Conservation (phyloP, 2,329 filamentous ascomycete species). For the Didymella sp. region DNA sequence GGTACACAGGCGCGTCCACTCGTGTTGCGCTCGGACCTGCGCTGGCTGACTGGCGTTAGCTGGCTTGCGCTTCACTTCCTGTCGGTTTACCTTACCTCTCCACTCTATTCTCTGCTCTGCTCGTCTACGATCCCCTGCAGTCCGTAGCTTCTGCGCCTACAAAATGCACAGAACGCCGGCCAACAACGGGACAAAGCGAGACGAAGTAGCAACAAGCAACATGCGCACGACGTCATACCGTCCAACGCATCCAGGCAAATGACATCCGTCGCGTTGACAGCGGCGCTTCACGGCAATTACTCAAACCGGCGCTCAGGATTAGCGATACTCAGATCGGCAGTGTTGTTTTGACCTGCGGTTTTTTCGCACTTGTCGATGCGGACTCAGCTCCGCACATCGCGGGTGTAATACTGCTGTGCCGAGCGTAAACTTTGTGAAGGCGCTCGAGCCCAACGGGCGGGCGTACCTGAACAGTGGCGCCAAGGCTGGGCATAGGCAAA, state of each 20-base stretch:
- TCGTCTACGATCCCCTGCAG: background rate
- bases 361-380: background rate
- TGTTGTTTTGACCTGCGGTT: background rate
- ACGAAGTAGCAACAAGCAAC: background rate
- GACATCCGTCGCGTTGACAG: background rate
- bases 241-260: background rate
- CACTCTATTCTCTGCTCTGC: background rate
- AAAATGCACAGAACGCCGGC: background rate
- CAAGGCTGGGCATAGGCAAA: constrained; percentile 5
- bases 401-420: background rate
- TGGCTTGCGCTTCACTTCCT: no score
- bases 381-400: background rate
- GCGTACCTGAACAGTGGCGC: background rate
- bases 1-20: background rate
- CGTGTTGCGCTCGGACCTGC: background rate
- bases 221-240: constrained; percentile 1
- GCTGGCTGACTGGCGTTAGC: no score
- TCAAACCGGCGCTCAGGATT: background rate
- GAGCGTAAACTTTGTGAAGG: background rate
- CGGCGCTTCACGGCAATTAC: constrained; percentile 5
- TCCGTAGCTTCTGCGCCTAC: no score
- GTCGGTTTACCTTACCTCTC: background rate
- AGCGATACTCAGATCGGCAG: constrained; percentile 2
- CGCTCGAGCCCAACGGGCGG: background rate
- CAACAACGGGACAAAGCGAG: background rate